These are phyloP conservation scores for Silene coronaria DNA, from an alignment of 179 eudicot genomes.

Conservation along the genomic window DNA sequence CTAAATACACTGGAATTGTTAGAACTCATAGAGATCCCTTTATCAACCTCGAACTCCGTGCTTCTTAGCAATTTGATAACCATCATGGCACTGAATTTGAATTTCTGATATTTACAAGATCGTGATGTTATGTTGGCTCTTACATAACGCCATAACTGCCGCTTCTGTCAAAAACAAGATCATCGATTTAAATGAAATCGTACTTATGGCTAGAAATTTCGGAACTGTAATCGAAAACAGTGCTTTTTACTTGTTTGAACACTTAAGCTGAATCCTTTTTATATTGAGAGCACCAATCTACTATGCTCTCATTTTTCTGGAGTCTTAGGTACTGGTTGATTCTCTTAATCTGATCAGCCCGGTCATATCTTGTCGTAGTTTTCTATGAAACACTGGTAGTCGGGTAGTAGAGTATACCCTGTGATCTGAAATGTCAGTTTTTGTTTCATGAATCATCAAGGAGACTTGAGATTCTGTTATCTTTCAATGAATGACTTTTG, in stretches of 20 bases:
- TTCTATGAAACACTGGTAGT: too few relatives aligned
- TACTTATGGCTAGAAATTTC: neutral
- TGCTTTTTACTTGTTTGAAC: neutral
- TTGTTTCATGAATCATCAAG: too few relatives aligned
- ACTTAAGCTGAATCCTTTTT: neutral
- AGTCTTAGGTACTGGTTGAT: neutral
- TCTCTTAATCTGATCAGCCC: neutral
- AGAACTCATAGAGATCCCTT: slow-evolving; percentile 1
- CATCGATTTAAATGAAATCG: too few relatives aligned
- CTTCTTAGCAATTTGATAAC: neutral
- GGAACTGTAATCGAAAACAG: neutral
- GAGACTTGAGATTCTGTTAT: neutral
- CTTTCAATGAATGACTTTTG: neutral
- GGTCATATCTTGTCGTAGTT: neutral
- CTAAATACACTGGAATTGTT: neutral
- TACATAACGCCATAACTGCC: too few relatives aligned
- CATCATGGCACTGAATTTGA: neutral
- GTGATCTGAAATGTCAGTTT: too few relatives aligned
- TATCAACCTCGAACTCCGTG: neutral
- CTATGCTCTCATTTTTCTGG: neutral
- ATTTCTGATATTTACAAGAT: too few relatives aligned
- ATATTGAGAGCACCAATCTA: slow-evolving; percentile 1
- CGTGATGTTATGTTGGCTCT: too few relatives aligned
- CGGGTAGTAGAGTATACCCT: too few relatives aligned
- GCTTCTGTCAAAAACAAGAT: too few relatives aligned